phyloP scores from a whole-genome alignment of 257 asterid genomes.

The Ligustrum vulgare region DNA sequence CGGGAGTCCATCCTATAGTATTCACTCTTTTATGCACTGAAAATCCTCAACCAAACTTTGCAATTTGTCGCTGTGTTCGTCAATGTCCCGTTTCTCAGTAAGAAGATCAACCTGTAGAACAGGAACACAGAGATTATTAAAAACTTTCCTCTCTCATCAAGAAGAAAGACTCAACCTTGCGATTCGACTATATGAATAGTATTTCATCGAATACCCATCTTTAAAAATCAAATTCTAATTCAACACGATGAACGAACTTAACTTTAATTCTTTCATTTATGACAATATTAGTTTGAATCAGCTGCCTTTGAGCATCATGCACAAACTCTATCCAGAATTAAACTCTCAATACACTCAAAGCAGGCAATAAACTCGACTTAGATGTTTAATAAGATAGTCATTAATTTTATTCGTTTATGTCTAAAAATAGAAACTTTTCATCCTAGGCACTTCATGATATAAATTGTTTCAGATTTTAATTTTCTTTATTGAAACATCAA shows the following conservation, averaged over 20 bases:
- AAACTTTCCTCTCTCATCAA: not conserved
- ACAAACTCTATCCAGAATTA: not conserved
- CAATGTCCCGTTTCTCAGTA: not conserved
- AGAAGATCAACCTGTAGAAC: conserved; percentile 31
- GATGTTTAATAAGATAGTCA: not conserved
- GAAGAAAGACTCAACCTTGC: not conserved
- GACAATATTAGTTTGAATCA: not conserved
- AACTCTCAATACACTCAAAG: not conserved
- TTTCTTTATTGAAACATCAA: not conserved
- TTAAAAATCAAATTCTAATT: not conserved
- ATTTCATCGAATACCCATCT: not conserved
- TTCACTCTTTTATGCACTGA: conserved; percentile 13
- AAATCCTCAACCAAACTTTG: not conserved
- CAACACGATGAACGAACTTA: not conserved
- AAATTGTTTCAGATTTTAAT: not conserved
- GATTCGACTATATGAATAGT: not conserved
- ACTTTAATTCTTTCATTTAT: not conserved
- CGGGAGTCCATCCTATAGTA: conserved; percentile 48
- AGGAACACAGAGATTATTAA: not conserved
- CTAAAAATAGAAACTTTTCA: not conserved
- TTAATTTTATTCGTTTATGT: not conserved
- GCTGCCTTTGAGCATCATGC: not conserved
- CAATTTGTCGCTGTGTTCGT: not conserved
- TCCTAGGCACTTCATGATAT: not conserved
- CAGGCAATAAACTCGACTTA: not conserved